These are phyloP conservation scores for Hygrophila difformis DNA, from an alignment of 257 asterid species.

Conservation along the genomic window DNA sequence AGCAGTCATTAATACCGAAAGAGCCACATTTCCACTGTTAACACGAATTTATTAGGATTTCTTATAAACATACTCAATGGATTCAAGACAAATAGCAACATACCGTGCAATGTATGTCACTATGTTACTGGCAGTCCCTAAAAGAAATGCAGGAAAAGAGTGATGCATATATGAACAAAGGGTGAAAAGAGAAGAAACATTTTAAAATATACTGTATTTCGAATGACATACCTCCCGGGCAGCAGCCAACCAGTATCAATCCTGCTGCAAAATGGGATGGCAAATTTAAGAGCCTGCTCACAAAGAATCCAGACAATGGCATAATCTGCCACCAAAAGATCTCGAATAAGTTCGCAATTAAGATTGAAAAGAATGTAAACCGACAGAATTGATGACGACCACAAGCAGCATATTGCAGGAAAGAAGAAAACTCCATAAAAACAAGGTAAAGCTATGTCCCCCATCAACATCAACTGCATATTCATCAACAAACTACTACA, in stretches of 20 bases:
- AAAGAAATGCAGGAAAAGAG: conserved; percentile 11
- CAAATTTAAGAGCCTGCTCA: conserved; percentile 79
- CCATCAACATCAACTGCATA: too few relatives aligned
- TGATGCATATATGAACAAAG: conserved; percentile 1
- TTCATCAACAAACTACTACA: too few relatives aligned
- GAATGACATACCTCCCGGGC: conserved; percentile 77
- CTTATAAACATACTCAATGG: conserved; percentile 10
- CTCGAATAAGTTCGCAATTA: background rate
- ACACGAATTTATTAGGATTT: conserved; percentile 24
- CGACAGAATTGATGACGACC: background rate
- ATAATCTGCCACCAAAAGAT: conserved; percentile 49
- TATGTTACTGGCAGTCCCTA: conserved; percentile 94
- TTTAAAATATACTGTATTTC: background rate
- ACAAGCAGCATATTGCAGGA: background rate
- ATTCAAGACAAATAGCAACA: conserved; percentile 1
- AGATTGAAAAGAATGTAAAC: background rate
- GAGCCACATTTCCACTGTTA: conserved; percentile 89
- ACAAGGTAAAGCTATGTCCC: too few relatives aligned
- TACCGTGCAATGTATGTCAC: conserved; percentile 96
- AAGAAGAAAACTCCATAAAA: too few relatives aligned
- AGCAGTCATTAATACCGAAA: conserved; percentile 94
- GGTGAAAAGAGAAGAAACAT: background rate
- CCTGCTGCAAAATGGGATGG: conserved; percentile 95
- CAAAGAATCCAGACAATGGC: conserved; percentile 76
- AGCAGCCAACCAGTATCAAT: conserved; percentile 80